A percentile compares a stretch with the other conserved stretches of the same genome.
Evolutionary conservation across 306 rosid genomes (phyloP).

Genomic region (Lupinus albus): DNA sequence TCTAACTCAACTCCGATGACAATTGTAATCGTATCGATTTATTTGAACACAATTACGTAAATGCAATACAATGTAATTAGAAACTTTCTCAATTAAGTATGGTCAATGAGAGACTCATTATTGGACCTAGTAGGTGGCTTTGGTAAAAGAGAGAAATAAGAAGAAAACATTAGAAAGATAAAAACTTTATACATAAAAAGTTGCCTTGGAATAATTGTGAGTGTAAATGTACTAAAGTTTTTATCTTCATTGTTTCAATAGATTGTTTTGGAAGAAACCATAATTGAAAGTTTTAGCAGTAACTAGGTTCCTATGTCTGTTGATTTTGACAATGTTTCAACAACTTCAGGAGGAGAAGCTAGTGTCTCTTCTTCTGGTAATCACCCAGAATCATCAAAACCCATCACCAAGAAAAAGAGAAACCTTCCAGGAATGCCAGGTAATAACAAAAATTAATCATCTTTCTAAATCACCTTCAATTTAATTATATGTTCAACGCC

Average conservation of each 20-base stretch:
- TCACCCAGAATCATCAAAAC: slow-evolving; percentile 50
- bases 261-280: slow-evolving; percentile 35
- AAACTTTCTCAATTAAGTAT: too few relatives aligned
- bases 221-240: slow-evolving; percentile 50
- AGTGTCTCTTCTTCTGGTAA: slow-evolving; percentile 80
- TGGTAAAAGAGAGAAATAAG: slow-evolving; percentile 45
- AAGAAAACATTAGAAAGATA: slow-evolving; percentile 37
- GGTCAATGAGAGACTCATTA: slow-evolving; percentile 24
- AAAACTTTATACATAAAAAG: slow-evolving; percentile 39
- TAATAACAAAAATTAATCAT: slow-evolving; percentile 14
- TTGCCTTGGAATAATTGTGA: slow-evolving; percentile 44
- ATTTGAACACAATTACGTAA: too few relatives aligned
- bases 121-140: slow-evolving; percentile 71
- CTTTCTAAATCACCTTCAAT: background rate
- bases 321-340: slow-evolving; percentile 71
- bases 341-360: slow-evolving; percentile 85
- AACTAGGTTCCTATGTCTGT: slow-evolving; percentile 54
- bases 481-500: background rate
- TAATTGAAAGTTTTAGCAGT: background rate
- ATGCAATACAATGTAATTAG: too few relatives aligned
- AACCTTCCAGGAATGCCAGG: slow-evolving; percentile 98
- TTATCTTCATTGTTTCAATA: slow-evolving; percentile 41
- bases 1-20: too few relatives aligned
- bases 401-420: slow-evolving; percentile 71
- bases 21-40: too few relatives aligned